phyloP scores from a whole-genome alignment of 108 stramenopile genomes.

The Nitzschia putrida region DNA sequence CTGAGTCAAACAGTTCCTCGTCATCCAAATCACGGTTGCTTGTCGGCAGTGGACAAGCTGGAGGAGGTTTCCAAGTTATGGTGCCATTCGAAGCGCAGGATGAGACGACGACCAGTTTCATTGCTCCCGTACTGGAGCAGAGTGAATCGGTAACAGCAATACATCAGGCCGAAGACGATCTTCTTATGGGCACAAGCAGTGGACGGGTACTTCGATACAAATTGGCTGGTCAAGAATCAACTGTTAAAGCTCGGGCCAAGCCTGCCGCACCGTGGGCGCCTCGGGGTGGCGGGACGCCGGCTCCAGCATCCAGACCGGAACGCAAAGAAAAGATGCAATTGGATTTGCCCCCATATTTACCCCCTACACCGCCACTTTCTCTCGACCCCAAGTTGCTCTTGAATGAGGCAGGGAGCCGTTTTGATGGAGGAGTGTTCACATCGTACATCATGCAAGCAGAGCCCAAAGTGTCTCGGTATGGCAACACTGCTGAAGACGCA shows the following conservation, averaged over 20 bases:
- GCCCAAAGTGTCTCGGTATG: constrained; percentile 53
- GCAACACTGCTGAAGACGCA: constrained; percentile 22
- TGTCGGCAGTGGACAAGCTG: constrained; percentile 70
- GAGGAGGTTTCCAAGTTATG: constrained; percentile 75
- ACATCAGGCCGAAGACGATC: constrained; percentile 32
- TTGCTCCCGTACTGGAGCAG: constrained; percentile 51
- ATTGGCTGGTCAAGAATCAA: constrained; percentile 48
- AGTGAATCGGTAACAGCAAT: constrained; percentile 74
- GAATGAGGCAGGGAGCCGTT: constrained; percentile 14
- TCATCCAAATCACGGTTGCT: constrained; percentile 46
- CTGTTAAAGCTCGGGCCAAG: background rate
- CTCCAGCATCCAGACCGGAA: background rate
- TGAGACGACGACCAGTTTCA: constrained; percentile 49
- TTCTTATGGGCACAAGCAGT: constrained; percentile 64
- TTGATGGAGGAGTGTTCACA: constrained; percentile 43
- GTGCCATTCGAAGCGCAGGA: constrained; percentile 56
- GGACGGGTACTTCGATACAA: constrained; percentile 62
- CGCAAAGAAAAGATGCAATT: constrained; percentile 40
- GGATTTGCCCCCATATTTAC: constrained; percentile 52
- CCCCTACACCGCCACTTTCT: constrained; percentile 52
- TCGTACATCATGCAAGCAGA: constrained; percentile 50
- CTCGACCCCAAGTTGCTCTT: constrained; percentile 63
- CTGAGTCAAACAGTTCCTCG: constrained; percentile 30
- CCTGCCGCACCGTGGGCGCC: background rate
- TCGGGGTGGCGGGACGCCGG: background rate